Percentiles rank a stretch among this genome's conserved stretches.
Evolutionary conservation across 257 asterid genomes (phyloP).

Genomic region (Rhazya stricta): DNA sequence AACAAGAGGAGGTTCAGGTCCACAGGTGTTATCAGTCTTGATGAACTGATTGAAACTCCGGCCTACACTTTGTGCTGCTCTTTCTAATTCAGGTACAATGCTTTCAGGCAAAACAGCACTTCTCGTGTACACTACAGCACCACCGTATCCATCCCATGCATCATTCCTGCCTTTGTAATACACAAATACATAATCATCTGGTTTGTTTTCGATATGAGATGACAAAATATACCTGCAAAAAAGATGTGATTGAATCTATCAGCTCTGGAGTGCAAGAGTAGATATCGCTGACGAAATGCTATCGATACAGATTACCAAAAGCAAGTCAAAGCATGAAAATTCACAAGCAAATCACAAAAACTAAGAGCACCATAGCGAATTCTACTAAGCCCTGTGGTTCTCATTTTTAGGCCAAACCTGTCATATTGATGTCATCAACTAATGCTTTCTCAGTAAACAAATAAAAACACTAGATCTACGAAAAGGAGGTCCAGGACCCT

Average conservation of each 20-base stretch:
- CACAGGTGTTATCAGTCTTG: conserved; percentile 72
- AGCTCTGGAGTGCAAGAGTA: not conserved
- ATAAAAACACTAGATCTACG: not conserved
- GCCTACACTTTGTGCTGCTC: conserved; percentile 66
- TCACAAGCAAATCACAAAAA: not conserved
- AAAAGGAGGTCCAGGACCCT: not conserved
- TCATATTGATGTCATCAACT: too few species aligned
- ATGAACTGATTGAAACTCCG: conserved; percentile 63
- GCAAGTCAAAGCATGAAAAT: not conserved
- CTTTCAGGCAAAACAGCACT: conserved; percentile 70
- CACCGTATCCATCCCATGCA: conserved; percentile 99
- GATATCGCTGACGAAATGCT: not conserved
- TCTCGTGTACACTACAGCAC: conserved; percentile 85
- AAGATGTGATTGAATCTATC: not conserved
- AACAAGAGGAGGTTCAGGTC: conserved; percentile 89
- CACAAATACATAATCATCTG: conserved; percentile 81
- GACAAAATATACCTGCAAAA: conserved; percentile 80
- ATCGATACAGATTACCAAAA: not conserved
- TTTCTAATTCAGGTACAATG: conserved; percentile 68
- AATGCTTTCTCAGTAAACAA: too few species aligned
- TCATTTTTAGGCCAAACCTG: not conserved
- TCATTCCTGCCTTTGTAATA: conserved; percentile 86
- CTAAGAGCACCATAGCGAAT: not conserved
- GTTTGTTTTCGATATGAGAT: conserved; percentile 57
- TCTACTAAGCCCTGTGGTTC: not conserved